phyloP scores from a whole-genome alignment of 495 filamentous ascomycete genomes.

The Hypoxylon fragiforme region DNA sequence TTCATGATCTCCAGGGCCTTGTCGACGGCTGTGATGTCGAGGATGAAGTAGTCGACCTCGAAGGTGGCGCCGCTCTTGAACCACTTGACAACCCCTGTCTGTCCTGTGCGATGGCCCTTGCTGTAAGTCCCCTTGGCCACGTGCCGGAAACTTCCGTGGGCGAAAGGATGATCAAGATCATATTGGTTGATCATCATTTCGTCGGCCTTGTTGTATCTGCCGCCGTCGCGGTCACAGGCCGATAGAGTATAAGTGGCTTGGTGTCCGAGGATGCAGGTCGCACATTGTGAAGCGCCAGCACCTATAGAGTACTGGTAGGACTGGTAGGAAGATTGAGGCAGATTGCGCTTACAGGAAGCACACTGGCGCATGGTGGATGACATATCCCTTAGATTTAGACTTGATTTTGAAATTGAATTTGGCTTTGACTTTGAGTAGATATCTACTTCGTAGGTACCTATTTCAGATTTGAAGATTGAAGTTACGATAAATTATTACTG shows the following conservation, averaged over 20 bases:
- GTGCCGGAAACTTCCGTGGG: slow-evolving; percentile 38
- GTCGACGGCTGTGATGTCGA: slow-evolving; percentile 41
- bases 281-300: slow-evolving; percentile 33
- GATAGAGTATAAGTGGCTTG: slow-evolving; percentile 1
- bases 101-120: slow-evolving; percentile 22
- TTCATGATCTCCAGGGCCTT: slow-evolving; percentile 43
- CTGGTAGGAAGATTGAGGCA: slow-evolving; percentile 34
- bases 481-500: neutral
- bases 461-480: neutral
- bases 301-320: slow-evolving; percentile 32
- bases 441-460: neutral
- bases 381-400: no score
- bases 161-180: slow-evolving; percentile 29
- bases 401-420: no score
- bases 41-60: slow-evolving; percentile 37
- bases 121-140: slow-evolving; percentile 39
- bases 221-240: slow-evolving; percentile 23
- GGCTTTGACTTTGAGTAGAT: no score
- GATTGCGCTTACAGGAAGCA: slow-evolving; percentile 22
- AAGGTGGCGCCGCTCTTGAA: slow-evolving; percentile 40
- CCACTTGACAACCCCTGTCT: slow-evolving; percentile 43
- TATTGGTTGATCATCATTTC: neutral
- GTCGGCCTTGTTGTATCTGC: slow-evolving; percentile 32
- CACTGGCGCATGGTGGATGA: slow-evolving; percentile 23
- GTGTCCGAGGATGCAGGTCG: slow-evolving; percentile 34